A percentile compares a stretch with the other conserved stretches of the same genome.
These are phyloP conservation scores for Monascus ruber DNA, from an alignment of 2,329 filamentous ascomycete genomes.

Conservation along the genomic window DNA sequence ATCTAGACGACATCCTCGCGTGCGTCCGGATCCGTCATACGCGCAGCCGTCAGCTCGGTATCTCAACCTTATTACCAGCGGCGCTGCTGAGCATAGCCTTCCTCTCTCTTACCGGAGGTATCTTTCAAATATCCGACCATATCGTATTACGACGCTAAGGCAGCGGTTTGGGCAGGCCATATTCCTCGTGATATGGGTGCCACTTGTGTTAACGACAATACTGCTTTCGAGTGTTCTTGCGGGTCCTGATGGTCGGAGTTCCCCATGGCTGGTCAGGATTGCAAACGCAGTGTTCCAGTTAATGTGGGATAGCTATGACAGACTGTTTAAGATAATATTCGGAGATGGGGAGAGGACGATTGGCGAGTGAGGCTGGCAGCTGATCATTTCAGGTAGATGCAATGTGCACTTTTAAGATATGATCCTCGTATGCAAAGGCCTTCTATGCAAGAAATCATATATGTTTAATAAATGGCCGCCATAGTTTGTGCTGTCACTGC, in stretches of 20 bases:
- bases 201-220: slow-evolving; percentile 46
- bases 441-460: no score
- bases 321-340: slow-evolving; percentile 54
- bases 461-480: no score
- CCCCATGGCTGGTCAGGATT: slow-evolving; percentile 51
- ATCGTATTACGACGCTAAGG: slow-evolving; percentile 53
- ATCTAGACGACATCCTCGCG: slow-evolving; percentile 27
- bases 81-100: slow-evolving; percentile 68
- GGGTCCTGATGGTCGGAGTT: slow-evolving; percentile 56
- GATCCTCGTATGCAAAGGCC: no score
- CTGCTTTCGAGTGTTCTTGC: slow-evolving; percentile 37
- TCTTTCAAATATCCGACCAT: slow-evolving; percentile 57
- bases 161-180: slow-evolving; percentile 57
- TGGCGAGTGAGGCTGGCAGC: slow-evolving; percentile 2
- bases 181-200: slow-evolving; percentile 50
- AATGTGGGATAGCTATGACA: slow-evolving; percentile 57
- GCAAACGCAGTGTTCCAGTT: slow-evolving; percentile 43
- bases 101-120: slow-evolving; percentile 68
- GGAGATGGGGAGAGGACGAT: slow-evolving; percentile 72
- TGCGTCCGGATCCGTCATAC: slow-evolving; percentile 56
- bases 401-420: no score
- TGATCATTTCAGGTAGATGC: no score
- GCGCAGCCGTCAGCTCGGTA: slow-evolving; percentile 79
- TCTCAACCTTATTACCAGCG: slow-evolving; percentile 64
- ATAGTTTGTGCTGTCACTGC: no score